A percentile compares a stretch with the other conserved stretches of the same genome.
phyloP scores from a whole-genome alignment of 2,329 filamentous ascomycete species.

The Beauveria sp. region DNA sequence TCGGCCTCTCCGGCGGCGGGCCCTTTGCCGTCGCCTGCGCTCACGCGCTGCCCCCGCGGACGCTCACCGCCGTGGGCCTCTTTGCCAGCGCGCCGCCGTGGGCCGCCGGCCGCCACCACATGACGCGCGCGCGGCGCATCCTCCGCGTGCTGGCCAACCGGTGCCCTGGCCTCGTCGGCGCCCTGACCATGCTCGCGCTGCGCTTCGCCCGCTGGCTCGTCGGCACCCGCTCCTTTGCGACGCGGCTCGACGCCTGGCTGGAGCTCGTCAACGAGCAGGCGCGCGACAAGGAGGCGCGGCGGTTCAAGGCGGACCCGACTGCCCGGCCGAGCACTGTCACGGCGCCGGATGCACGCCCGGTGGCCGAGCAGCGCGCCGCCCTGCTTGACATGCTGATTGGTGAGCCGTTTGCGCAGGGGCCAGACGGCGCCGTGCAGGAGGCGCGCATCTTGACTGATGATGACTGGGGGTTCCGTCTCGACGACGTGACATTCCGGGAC shows the following conservation, averaged over 20 bases:
- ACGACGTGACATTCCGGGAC: constrained; percentile 18
- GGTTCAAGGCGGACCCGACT: not conserved
- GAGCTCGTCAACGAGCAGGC: constrained; percentile 13
- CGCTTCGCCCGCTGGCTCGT: constrained; percentile 16
- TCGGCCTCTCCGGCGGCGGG: constrained; percentile 28
- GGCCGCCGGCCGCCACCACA: constrained; percentile 23
- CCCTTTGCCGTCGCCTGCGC: constrained; percentile 30
- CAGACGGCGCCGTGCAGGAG: constrained; percentile 20
- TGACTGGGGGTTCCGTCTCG: constrained; percentile 24
- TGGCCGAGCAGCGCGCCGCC: constrained; percentile 19
- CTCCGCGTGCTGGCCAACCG: constrained; percentile 15
- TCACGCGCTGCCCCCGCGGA: constrained; percentile 19
- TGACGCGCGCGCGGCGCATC: constrained; percentile 19
- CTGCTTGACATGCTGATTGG: constrained; percentile 22
- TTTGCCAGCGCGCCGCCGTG: constrained; percentile 28
- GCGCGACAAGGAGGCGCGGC: constrained; percentile 11
- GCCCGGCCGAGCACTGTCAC: constrained; percentile 1
- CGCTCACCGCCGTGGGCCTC: constrained; percentile 28
- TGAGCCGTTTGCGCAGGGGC: constrained; percentile 23
- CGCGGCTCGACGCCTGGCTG: constrained; percentile 19
- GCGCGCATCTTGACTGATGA: constrained; percentile 20
- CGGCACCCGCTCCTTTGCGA: constrained; percentile 13
- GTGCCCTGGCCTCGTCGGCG: constrained; percentile 19
- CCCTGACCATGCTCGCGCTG: constrained; percentile 14
- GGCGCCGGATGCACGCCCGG: constrained; percentile 4